Evolutionary conservation across 805 yeast genomes (phyloP), one percentile per base, ranked within the genome.

Genomic region (Teunomyces lycoperdinae): DNA sequence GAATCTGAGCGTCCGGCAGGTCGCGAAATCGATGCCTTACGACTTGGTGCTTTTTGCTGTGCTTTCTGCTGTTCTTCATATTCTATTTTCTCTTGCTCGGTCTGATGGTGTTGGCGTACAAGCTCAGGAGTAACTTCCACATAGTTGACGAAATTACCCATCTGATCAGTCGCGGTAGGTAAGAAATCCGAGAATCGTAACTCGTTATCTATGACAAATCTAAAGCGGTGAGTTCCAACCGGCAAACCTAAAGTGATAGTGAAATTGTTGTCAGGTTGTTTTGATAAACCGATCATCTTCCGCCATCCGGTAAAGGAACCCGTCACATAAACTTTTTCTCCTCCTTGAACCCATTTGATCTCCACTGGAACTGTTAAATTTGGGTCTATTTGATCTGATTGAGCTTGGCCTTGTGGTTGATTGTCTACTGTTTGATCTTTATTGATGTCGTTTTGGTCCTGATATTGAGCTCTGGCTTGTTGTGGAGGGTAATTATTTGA

Each of bases 261-360:
- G 58, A 85, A 84, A 33, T 75, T 73, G 17, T 77, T 76, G 56
- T 83, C 81, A 8, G 58, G 73, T 68, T 66, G 80, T 66, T 72
- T 73, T 28, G 77, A 77, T 58, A 94, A 72, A 34, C 96, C 96
- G 61, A 92, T 91, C 98, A 94, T 92, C 68, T 91, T 92, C 56
- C 97, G 77, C 98, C 99, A 94, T 3, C 96, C 97, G 0, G 99
- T 94, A 68, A 92, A 92, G 0, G 97, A 87, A 43, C 99, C 99
- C 31, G 97, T 94, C 10, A 92, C 96, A 64, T 90, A 94, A 2
- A 94, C 98, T 58, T 87, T 87, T 43, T 80, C 80, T 51, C 99
- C 99, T n/a, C 98, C 98, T 66, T 92, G 96, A 13, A 83, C 84
- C 99, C 99, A 92, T 54, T 81, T 82, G 49, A 90, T 85, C 48